These are phyloP conservation scores for Skeletonema potamos DNA, from an alignment of 108 stramenopile species.

Conservation along the genomic window DNA sequence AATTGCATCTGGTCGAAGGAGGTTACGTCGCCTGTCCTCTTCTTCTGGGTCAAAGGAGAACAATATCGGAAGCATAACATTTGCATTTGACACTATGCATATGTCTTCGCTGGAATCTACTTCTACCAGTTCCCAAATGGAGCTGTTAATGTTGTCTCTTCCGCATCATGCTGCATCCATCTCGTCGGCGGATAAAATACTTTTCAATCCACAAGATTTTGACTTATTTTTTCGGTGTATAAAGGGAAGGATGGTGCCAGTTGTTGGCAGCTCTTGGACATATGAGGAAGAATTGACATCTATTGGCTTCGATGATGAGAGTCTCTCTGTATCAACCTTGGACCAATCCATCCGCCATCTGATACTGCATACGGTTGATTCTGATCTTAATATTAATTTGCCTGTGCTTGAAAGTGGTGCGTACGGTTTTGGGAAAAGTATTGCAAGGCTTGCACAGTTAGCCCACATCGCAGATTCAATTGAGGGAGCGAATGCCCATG, in stretches of 20 bases:
- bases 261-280: constrained; percentile 71
- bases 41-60: constrained; percentile 23
- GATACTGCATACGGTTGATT: constrained; percentile 57
- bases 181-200: constrained; percentile 32
- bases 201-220: constrained; percentile 51
- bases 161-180: constrained; percentile 81
- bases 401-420: constrained; percentile 63
- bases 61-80: constrained; percentile 60
- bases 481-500: constrained; percentile 13
- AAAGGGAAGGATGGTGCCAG: constrained; percentile 75
- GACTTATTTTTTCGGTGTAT: constrained; percentile 72
- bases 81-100: constrained; percentile 56
- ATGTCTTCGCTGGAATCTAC: constrained; percentile 35
- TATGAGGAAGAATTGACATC: constrained; percentile 69
- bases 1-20: constrained; percentile 7
- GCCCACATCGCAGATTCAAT: constrained; percentile 61
- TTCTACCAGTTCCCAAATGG: constrained; percentile 27
- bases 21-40: not conserved
- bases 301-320: constrained; percentile 50
- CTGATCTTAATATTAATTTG: constrained; percentile 61
- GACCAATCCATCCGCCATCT: constrained; percentile 51
- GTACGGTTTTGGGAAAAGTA: constrained; percentile 84
- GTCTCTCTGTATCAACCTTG: constrained; percentile 22
- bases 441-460: constrained; percentile 79
- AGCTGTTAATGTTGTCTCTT: constrained; percentile 80